phyloP scores from a whole-genome alignment of 768 basidiomycete genomes.

The Termitomyces sp. region DNA sequence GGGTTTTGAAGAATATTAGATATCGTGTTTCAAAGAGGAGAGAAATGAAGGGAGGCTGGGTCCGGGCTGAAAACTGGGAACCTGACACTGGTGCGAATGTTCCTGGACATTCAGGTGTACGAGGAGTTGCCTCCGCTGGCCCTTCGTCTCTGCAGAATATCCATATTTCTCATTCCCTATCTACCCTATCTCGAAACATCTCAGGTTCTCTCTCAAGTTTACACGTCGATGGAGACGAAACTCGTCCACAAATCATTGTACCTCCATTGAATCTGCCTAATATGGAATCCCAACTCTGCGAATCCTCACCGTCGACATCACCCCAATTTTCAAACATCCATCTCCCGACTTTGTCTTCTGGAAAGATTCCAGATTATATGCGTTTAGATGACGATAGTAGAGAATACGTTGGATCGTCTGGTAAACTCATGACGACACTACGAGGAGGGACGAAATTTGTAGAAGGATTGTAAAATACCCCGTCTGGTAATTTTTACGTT shows the following conservation, averaged over 20 bases:
- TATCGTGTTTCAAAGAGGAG: slow-evolving; percentile 13
- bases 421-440: slow-evolving; percentile 30
- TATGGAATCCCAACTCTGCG: slow-evolving; percentile 21
- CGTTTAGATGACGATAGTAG: slow-evolving; percentile 6
- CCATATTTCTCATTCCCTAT: slow-evolving; percentile 3
- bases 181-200: slow-evolving; percentile 17
- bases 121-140: slow-evolving; percentile 1
- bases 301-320: slow-evolving; percentile 25
- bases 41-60: slow-evolving; percentile 38
- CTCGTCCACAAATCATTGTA: slow-evolving; percentile 18
- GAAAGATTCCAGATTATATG: slow-evolving; percentile 7
- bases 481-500: no score
- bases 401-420: slow-evolving; percentile 13
- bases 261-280: slow-evolving; percentile 20
- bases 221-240: slow-evolving; percentile 22
- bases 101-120: not conserved
- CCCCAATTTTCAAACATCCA: slow-evolving; percentile 19
- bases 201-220: slow-evolving; percentile 24
- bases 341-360: slow-evolving; percentile 14
- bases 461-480: slow-evolving; percentile 27
- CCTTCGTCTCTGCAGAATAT: slow-evolving; percentile 3
- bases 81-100: slow-evolving; percentile 15
- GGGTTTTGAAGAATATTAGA: not conserved
- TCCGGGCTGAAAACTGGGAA: slow-evolving; percentile 49
- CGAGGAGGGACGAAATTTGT: slow-evolving; percentile 45